Conservation (phyloP, 495 filamentous ascomycete genomes). For the Xylaria bambusicola region DNA sequence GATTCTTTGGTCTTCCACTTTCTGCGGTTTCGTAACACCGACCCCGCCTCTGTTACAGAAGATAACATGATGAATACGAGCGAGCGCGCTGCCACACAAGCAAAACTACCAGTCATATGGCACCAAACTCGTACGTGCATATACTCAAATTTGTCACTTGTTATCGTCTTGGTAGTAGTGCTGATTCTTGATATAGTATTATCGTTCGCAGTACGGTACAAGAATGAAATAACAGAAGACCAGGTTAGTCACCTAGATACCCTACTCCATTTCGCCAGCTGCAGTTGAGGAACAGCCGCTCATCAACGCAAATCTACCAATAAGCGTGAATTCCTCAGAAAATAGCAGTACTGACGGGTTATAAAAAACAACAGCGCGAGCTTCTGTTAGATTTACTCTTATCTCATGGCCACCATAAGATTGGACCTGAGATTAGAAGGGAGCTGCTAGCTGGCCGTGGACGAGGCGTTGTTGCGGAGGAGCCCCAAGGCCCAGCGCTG, state of each 20-base stretch:
- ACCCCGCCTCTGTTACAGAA: conserved; percentile 39
- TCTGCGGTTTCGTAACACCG: conserved; percentile 72
- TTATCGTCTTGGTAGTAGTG: neutral
- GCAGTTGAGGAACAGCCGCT: no score
- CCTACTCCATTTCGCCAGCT: neutral
- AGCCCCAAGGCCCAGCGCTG: conserved; percentile 52
- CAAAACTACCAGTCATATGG: conserved; percentile 81
- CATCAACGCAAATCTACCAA: no score
- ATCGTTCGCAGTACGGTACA: conserved; percentile 90
- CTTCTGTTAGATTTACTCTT: conserved; percentile 87
- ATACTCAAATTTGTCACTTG: neutral
- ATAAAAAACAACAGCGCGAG: conserved; percentile 58
- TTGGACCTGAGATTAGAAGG: conserved; percentile 88
- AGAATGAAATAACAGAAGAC: conserved; percentile 73
- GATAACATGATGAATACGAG: conserved; percentile 50
- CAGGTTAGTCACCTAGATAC: conserved; percentile 20
- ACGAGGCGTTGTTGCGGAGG: conserved; percentile 68
- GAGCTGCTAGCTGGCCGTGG: conserved; percentile 89
- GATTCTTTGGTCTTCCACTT: conserved; percentile 97
- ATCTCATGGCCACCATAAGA: conserved; percentile 80
- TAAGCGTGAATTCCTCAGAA: no score
- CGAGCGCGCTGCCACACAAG: conserved; percentile 51
- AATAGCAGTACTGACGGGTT: no score
- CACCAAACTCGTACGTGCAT: conserved; percentile 57
- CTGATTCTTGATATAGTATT: conserved; percentile 60